These are phyloP conservation scores for Aspergillus funiculosus DNA, from an alignment of 495 filamentous ascomycete genomes.

Conservation along the genomic window DNA sequence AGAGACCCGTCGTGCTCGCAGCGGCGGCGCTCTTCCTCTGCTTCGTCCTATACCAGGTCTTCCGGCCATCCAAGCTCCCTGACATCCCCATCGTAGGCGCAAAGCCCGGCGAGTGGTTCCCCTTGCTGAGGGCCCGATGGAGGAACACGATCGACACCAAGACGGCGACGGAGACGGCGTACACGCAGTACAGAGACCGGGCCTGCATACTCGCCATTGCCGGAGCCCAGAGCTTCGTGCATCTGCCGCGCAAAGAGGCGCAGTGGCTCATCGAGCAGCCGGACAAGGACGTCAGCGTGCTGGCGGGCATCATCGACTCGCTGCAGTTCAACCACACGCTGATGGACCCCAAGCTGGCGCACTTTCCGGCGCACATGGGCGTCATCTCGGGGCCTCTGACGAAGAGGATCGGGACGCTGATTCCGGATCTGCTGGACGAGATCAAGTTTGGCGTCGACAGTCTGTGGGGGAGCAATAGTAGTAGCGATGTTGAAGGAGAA, in stretches of 20 bases:
- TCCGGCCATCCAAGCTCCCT: not conserved
- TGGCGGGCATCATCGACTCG: not conserved
- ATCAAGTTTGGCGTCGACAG: not conserved
- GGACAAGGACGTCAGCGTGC: not conserved
- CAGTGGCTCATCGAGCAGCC: not conserved
- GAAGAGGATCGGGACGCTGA: not conserved
- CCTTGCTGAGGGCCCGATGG: not conserved
- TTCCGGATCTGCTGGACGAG: not conserved
- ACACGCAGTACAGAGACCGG: not conserved
- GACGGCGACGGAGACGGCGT: not conserved
- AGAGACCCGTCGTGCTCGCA: too few relatives aligned
- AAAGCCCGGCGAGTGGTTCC: not conserved
- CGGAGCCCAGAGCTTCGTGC: not conserved
- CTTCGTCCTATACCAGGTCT: not conserved
- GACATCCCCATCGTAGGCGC: not conserved
- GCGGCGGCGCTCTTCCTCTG: not conserved
- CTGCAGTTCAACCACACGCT: not conserved
- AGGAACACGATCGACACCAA: not conserved
- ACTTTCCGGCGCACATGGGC: not conserved
- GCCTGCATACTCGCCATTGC: not conserved
- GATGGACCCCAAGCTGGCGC: not conserved
- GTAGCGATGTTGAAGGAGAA: too few relatives aligned
- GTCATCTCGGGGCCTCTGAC: not conserved
- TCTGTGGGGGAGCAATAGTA: not conserved
- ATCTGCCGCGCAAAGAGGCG: not conserved